A percentile compares a stretch with the other conserved stretches of the same genome.
Evolutionary conservation across 1,139 yeast species (phyloP).

Genomic region (Suhomyces wounanorum): DNA sequence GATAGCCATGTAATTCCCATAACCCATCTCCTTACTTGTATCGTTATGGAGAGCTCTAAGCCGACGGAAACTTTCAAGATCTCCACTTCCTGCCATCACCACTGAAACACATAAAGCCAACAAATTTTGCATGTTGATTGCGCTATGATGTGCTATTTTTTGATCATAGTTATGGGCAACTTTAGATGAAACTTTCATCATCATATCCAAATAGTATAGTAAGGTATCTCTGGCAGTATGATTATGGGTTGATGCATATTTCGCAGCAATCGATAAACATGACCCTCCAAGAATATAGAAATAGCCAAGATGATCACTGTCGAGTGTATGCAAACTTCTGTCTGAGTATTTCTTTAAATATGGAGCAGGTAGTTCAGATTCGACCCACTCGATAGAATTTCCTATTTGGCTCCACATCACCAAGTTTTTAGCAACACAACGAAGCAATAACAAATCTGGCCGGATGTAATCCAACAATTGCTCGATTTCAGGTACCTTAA

Average conservation of each 20-base stretch:
- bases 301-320: constrained; percentile 65
- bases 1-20: constrained; percentile 76
- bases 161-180: constrained; percentile 59
- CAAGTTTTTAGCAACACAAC: constrained; percentile 67
- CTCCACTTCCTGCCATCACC: constrained; percentile 92
- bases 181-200: constrained; percentile 55
- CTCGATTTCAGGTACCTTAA: constrained; percentile 63
- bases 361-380: constrained; percentile 52
- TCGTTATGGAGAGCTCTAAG: constrained; percentile 68
- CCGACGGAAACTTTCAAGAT: constrained; percentile 72
- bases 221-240: constrained; percentile 57
- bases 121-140: constrained; percentile 59
- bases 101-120: constrained; percentile 66
- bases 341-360: constrained; percentile 33
- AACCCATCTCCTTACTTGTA: constrained; percentile 49
- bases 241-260: constrained; percentile 72
- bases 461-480: constrained; percentile 71
- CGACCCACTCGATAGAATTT: constrained; percentile 60
- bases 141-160: constrained; percentile 57
- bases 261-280: constrained; percentile 73
- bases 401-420: constrained; percentile 78
- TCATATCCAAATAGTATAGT: constrained; percentile 61
- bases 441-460: constrained; percentile 74
- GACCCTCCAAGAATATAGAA: constrained; percentile 75
- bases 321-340: constrained; percentile 32